phyloP scores from a whole-genome alignment of 106 monocot species.

The Narthecium ossifragum region DNA sequence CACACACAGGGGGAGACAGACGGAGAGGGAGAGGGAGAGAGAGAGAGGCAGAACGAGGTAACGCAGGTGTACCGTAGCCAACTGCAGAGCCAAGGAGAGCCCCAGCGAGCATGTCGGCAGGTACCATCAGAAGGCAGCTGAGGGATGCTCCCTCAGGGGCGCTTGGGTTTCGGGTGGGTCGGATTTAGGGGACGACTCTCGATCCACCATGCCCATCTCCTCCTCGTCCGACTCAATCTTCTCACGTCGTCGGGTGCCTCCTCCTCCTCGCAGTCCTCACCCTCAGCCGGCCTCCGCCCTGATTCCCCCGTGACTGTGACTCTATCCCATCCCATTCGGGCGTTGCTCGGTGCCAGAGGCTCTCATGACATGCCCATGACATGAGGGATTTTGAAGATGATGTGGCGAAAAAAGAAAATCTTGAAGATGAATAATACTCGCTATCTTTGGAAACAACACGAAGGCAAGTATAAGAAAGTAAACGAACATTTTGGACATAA shows the following conservation, averaged over 20 bases:
- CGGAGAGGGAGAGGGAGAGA: background rate
- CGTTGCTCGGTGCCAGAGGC: no score
- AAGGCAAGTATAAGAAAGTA: no score
- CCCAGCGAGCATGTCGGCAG: conserved; percentile 20
- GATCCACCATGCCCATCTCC: background rate
- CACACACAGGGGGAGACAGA: no score
- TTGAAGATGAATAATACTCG: no score
- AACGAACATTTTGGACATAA: no score
- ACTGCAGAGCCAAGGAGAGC: conserved; percentile 20
- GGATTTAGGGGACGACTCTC: background rate
- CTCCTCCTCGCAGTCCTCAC: background rate
- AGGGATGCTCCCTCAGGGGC: conserved; percentile 2
- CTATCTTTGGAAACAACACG: no score
- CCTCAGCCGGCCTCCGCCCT: background rate
- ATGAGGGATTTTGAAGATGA: no score
- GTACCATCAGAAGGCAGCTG: conserved; percentile 12
- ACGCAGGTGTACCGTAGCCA: conserved; percentile 37
- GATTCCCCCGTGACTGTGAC: no score
- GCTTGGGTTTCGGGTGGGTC: background rate
- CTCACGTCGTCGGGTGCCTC: background rate
- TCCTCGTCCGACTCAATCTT: background rate
- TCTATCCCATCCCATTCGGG: background rate
- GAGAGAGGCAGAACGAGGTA: no score
- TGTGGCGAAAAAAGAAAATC: no score
- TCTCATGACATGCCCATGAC: no score